Evolutionary conservation across 2,329 filamentous ascomycete species (phyloP).

Genomic region (Fusarium protoensiforme): DNA sequence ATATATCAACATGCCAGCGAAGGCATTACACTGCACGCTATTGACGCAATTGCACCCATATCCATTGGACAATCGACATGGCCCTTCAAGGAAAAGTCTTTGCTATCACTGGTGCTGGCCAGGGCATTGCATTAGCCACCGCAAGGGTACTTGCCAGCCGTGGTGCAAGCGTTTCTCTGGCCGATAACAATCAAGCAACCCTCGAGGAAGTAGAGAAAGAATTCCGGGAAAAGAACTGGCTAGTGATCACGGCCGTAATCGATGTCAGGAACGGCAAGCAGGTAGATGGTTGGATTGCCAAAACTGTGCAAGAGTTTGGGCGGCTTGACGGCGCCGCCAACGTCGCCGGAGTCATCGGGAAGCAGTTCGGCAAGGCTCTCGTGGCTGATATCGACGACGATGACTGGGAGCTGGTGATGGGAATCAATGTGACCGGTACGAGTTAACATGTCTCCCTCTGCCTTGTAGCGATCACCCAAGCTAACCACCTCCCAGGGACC

Average conservation of each 20-base stretch:
- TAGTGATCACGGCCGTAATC: background rate
- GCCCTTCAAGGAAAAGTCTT: background rate
- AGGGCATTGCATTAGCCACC: background rate
- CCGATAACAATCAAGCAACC: background rate
- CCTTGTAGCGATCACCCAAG: too few relatives aligned
- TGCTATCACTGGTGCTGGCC: slow-evolving; percentile 1
- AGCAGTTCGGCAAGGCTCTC: background rate
- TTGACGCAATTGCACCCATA: too few relatives aligned
- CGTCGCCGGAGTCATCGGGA: slow-evolving; percentile 1
- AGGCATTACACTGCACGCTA: too few relatives aligned
- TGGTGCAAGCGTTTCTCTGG: background rate
- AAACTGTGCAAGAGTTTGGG: background rate
- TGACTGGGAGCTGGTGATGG: slow-evolving; percentile 8
- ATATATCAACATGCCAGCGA: background rate
- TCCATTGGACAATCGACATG: background rate
- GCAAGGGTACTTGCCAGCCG: background rate
- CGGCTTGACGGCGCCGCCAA: slow-evolving; percentile 4
- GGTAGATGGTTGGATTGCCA: background rate
- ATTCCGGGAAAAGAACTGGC: background rate
- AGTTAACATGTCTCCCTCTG: too few relatives aligned
- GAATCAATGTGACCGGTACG: background rate
- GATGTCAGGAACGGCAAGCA: background rate
- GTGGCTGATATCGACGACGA: background rate
- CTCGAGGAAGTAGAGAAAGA: background rate
- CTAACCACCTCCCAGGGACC: background rate